Base-by-base conservation (phyloP, 306 rosid species). In the Cajanus cajan region DNA sequence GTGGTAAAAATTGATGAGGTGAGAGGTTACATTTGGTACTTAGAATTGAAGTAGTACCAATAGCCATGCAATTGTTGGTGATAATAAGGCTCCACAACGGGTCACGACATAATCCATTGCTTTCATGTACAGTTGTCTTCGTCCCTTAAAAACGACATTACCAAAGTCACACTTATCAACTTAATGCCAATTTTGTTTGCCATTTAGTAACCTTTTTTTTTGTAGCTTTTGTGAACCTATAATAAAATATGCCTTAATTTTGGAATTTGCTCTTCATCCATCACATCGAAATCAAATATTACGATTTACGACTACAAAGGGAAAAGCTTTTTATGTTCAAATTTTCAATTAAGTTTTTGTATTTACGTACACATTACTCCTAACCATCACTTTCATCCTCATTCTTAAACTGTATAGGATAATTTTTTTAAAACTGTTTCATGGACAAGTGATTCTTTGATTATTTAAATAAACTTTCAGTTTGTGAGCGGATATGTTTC, bases 321-420 rank as follows among this genome's bases (percentile, higher is more conserved):
- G 10, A 44, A 44, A 31, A 11, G 13, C 1, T 1, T 44, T 22
- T 8, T 10, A 4, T 36, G 6, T 68, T 33, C 62, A 28, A 18
- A 78, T 68, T 70, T 78, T 69, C 70, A n/a, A 25, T 10, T n/a
- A 50, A 15, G 2, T 51, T 66, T 51, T 31, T n/a, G 4, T 21
- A 33, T 19, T 22, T 41, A 36, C 40, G 0, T 15, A 15, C 54
- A 14, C 9, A 16, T 51, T 39, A 37, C 16, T 33, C 57, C 68
- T 21, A 62, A 36, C 73, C 74, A 14, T 72, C 74, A 25, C 36
- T 72, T 72, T 80, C 79, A 72, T 45, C 45, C 31, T 36, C 40
- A 25, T 79, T 62, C 67, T 71, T 71, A 37, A 45, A 61, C 66
- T 50, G 9, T 5, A 5, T 19, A 14, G 54, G 52, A 33, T 28